Conservation (phyloP, 176 grass and related monocot genomes). For the Oryza meridionalis region DNA sequence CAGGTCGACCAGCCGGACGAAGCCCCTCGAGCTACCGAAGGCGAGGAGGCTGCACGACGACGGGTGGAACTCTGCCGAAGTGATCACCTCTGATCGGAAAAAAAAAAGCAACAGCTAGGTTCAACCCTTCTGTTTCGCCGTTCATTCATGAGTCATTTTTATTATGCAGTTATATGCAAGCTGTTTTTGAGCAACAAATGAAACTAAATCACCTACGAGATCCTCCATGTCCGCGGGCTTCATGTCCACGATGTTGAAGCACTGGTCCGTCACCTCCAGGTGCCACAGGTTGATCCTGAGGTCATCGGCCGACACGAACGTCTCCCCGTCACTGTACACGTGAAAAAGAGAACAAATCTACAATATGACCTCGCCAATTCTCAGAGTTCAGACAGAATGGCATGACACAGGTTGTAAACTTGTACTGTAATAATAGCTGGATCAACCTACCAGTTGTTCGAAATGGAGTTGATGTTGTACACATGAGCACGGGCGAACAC, state of each 20-base stretch:
- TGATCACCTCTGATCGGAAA: constrained; percentile 63
- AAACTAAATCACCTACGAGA: constrained; percentile 68
- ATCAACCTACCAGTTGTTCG: constrained; percentile 50
- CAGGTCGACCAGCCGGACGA: constrained; percentile 67
- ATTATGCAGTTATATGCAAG: no score
- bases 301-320: constrained; percentile 64
- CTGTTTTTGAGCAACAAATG: not conserved
- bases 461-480: constrained; percentile 61
- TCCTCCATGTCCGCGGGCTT: constrained; percentile 60
- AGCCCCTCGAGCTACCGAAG: constrained; percentile 67
- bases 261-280: constrained; percentile 51
- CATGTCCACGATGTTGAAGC: constrained; percentile 61
- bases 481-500: constrained; percentile 46
- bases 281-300: constrained; percentile 70
- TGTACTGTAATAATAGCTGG: no score
- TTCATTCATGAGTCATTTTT: not conserved
- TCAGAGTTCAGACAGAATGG: no score
- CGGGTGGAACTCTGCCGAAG: constrained; percentile 67
- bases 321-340: constrained; percentile 54
- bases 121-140: not conserved
- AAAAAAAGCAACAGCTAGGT: no score
- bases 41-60: constrained; percentile 58
- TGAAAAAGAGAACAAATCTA: not conserved
- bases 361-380: no score
- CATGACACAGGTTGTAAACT: no score